Conservation (phyloP, 352 stramenopile species). For the Pythium rhizo-oryzae region DNA sequence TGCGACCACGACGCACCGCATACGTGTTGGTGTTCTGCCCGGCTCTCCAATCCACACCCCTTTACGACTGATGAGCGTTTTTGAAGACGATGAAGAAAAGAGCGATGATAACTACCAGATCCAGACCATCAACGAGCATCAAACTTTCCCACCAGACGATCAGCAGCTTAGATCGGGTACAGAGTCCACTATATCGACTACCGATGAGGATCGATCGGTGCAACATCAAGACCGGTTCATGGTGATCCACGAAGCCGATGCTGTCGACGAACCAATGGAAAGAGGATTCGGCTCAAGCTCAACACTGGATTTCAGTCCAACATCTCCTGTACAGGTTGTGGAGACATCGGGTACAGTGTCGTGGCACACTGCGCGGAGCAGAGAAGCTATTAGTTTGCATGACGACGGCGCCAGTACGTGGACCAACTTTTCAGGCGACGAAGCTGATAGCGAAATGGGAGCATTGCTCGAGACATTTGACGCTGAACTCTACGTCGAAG, state of each 20-base stretch:
- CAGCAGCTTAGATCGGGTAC: background rate
- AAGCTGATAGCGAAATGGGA: background rate
- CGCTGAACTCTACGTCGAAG: background rate
- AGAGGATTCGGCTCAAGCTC: background rate
- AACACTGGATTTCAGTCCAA: background rate
- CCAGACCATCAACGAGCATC: background rate
- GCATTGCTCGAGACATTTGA: background rate
- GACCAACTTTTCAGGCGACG: slow-evolving; percentile 2
- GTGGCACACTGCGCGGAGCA: background rate
- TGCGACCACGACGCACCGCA: slow-evolving; percentile 4
- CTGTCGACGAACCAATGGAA: too few species aligned
- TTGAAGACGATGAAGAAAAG: slow-evolving; percentile 6
- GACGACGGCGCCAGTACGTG: slow-evolving; percentile 8
- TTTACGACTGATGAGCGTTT: background rate
- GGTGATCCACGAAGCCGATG: background rate
- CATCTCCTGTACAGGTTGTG: background rate
- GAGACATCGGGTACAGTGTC: background rate
- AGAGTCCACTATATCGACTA: background rate
- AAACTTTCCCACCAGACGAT: background rate
- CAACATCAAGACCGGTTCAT: background rate
- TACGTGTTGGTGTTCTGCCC: slow-evolving; percentile 6
- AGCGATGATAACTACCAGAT: background rate
- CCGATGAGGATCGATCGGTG: background rate
- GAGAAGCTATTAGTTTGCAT: background rate
- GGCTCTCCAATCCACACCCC: slow-evolving; percentile 4